Base-by-base conservation (phyloP, 139 green algal species). In the Chlamydomonas sp. region DNA sequence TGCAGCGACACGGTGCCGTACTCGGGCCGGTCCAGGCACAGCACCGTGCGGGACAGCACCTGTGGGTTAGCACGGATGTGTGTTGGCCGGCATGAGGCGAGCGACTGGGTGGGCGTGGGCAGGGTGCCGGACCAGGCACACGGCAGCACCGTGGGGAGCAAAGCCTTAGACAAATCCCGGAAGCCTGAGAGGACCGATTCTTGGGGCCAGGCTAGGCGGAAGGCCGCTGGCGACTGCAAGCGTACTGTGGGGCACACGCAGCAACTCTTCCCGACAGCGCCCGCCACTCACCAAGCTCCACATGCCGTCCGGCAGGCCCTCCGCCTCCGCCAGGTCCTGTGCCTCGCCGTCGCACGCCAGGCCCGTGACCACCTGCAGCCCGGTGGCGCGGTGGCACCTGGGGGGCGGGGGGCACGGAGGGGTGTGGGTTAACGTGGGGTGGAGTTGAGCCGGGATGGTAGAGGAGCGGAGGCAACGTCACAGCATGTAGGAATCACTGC, bases 1-100 rank as follows among this genome's bases (percentile, higher is more conserved):
- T 86, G 82, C 18, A 86, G 6, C 4, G 71, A 80, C 62, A 86
- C 71, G 61, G 82, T 86, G 71, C 82, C 82, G 82, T 86, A 86
- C 71, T 86, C 82, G 18, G 82, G 82, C 5, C 82, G 82, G 63
- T 86, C 82, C 69, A 86, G 71, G 62, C 82, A 86, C 71, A 86
- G 82, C 20, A 79, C 71, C 49, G 82, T 86, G 63, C 82, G 82
- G 71, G 69, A 16, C 60, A 80, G 82, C n/a, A 86, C 63, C 82
- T 86, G 69, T n/a, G 5, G 79, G 80, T 49, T 18, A 8, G 14
- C 4, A 1, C 3, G 5, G 66, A 16, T 1, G 16, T 17, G 49
- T 1, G 67, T 16, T 57, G 18, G 67, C 58, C 3, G 72, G 14
- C 63, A 64, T 75, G 79, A 4, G 18, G 31, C 31, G 31, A 49